A percentile compares a stretch with the other conserved stretches of the same genome.
These are phyloP conservation scores for Salix exigua DNA, from an alignment of 345 rosid species.

Conservation along the genomic window DNA sequence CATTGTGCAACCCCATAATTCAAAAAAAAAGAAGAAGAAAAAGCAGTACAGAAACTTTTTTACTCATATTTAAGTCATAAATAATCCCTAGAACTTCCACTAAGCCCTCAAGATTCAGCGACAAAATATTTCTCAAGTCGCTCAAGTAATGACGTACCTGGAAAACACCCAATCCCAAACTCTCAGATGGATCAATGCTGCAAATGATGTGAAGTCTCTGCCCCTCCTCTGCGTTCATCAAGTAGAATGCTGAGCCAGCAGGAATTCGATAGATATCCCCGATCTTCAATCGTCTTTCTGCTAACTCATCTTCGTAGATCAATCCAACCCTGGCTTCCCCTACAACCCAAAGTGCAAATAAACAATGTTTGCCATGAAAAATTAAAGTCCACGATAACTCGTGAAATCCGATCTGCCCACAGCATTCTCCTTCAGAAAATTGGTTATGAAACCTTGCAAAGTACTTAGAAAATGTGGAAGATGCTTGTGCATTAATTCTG, in stretches of 20 bases:
- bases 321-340: constrained; percentile 82
- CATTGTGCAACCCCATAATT: background rate
- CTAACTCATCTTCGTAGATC: constrained; percentile 47
- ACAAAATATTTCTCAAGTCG: background rate
- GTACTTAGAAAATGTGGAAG: no score
- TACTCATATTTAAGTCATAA: background rate
- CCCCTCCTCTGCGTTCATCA: constrained; percentile 52
- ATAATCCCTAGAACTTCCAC: background rate
- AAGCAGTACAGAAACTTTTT: background rate
- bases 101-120: background rate
- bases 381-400: background rate
- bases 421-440: background rate
- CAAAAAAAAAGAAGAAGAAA: background rate
- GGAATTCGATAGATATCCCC: constrained; percentile 68
- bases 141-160: constrained; percentile 43
- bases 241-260: constrained; percentile 77
- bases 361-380: background rate
- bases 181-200: constrained; percentile 66
- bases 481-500: no score
- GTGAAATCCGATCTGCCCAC: no score
- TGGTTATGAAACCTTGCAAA: background rate
- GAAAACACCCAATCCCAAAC: constrained; percentile 56
- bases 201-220: constrained; percentile 68
- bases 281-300: constrained; percentile 45
- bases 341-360: constrained; percentile 21